Base-by-base conservation (phyloP, 192 early-diverging fungal genomes). In the Backusella luteola region DNA sequence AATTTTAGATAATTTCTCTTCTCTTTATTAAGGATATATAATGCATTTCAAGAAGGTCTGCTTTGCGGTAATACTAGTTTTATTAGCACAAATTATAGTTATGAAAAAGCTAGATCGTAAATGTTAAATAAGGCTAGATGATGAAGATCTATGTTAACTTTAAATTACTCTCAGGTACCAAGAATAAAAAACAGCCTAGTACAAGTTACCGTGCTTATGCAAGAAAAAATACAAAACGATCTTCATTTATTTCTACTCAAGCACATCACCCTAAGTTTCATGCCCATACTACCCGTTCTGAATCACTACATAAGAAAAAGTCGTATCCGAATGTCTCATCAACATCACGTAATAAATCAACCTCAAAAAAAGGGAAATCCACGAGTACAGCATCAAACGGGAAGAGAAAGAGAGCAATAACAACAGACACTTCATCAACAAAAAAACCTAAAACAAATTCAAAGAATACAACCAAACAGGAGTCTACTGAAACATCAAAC, bases 91-190 rank as follows among this genome's bases (percentile, higher is more conserved):
- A 63, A 63, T 63, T 14, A 26, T 63, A 29, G 56, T 63, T 4
- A 63, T 63, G 56, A 63, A 29, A 63, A 63, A 63, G 12, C 23
- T 63, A 63, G 26, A 63, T 63, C 56, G 56, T 63, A 63, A 63
- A 4, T 26, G 23, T 14, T 29, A 63, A 63, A 26, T 11, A 63
- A 63, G 23, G 5, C 26, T 12, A 11, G 11, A 12, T 29, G 8
- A 29, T 63, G 4, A 26, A 29, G 23, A 23, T 14, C 11, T 11
- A 23, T 63, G 11, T 29, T 63, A 63, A 23, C 4, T 63, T 63
- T 63, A 29, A 26, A 26, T 4, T 29, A 26, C 9, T 7, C 26
- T 63, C 4, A 63, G 56, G 21, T 63, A 63, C 21, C 9, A 63
- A 63, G 23, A 63, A 63, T 63, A 63, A 63, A 63, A 63, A 63